Evolutionary conservation across 2,329 filamentous ascomycete species (phyloP), one percentile per base, ranked within the genome.

Genomic region (Venturia aucupariae): DNA sequence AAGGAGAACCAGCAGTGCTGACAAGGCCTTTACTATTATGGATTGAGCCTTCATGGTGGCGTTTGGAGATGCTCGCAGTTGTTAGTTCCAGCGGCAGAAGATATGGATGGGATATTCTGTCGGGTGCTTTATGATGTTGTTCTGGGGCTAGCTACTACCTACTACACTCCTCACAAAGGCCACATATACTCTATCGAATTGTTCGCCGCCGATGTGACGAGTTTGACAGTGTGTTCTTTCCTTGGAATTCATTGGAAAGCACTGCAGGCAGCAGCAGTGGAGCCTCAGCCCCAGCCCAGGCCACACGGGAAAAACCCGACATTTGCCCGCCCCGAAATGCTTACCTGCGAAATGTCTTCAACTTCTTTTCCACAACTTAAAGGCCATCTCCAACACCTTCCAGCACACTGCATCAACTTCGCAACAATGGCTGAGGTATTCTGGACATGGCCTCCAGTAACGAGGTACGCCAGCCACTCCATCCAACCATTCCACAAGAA

Each of bases 371-470:
- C 27, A 44, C 42, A 48, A 48, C 46, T 27, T 10, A 7, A 57
- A 57, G 51, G 51, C 51, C 51, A 57, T 57, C 30, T 57, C 51
- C 51, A 57, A 11, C 46, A 48, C 13, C 51, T 57, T 57, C 51
- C n/a, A 32, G 51, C 51, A 57, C 30, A 15, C 13, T 17, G 39
- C 11, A 57, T 57, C 51, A 57, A 30, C 27, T 8, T 35, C 30
- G 51, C 17, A 57, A 57, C 15, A 4, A 57, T 57, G 51, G 27
- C 51, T 57, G 84, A 87, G 75, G 78, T 79, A 67, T 88, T 87
- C 73, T 87, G 84, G 83, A 79, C 81, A 69, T 81, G 84, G 70
- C 86, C 86, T 71, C 86, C 86, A 64, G 83, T 90, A 69, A 80
- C 84, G 65, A 84, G 86, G 86, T 89, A 81, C 71, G 79, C 67